phyloP scores from a whole-genome alignment of 257 asterid species.

The Solanum neorickii region DNA sequence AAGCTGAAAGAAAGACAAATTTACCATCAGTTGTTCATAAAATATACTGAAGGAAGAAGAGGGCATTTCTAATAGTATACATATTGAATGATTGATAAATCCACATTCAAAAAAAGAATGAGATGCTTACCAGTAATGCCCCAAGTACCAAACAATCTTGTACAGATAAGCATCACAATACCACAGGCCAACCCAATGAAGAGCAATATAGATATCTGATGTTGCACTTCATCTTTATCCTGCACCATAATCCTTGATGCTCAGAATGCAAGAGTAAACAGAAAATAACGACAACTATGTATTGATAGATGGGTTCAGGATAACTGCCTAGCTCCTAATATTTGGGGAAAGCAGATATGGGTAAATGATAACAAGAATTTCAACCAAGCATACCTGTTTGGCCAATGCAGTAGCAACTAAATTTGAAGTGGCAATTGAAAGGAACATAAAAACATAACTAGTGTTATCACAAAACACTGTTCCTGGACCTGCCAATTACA shows the following conservation, averaged over 20 bases:
- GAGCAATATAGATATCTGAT: slow-evolving; percentile 78
- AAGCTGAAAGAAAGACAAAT: slow-evolving; percentile 37
- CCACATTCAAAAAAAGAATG: not conserved
- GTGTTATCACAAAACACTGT: slow-evolving; percentile 82
- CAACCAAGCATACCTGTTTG: slow-evolving; percentile 38
- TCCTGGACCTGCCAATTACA: slow-evolving; percentile 68
- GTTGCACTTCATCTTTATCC: slow-evolving; percentile 84
- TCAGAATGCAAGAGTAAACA: not conserved
- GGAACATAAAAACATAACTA: slow-evolving; percentile 88
- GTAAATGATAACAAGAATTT: not conserved
- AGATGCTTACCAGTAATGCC: slow-evolving; percentile 54
- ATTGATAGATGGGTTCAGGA: not conserved
- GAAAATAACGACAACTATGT: not conserved
- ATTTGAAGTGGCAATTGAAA: slow-evolving; percentile 92
- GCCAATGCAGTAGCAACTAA: slow-evolving; percentile 91
- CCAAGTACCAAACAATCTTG: slow-evolving; percentile 62
- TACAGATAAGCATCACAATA: slow-evolving; percentile 59
- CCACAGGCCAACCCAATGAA: slow-evolving; percentile 81
- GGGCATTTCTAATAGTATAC: not conserved
- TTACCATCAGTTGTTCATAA: slow-evolving; percentile 2
- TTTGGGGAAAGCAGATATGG: not conserved
- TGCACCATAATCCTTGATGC: slow-evolving; percentile 20
- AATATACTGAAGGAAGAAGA: not conserved
- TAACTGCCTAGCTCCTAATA: not conserved
- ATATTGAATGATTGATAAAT: not conserved